These are phyloP conservation scores for Strobilomyces echinocephalus DNA, from an alignment of 768 basidiomycete species.

Conservation along the genomic window DNA sequence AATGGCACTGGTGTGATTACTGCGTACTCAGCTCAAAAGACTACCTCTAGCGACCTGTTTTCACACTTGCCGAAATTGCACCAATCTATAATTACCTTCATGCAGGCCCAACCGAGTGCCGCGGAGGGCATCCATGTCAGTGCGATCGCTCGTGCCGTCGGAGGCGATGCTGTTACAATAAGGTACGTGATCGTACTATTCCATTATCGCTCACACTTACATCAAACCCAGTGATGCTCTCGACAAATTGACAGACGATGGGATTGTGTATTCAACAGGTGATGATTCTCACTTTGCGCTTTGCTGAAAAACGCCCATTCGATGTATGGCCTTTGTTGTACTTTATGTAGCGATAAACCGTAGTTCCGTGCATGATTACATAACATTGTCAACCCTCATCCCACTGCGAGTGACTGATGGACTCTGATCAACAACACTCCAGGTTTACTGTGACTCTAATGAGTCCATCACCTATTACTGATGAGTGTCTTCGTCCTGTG, in stretches of 20 bases:
- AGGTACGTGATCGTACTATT: slow-evolving; percentile 41
- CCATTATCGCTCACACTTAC: not conserved
- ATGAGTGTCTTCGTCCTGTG: slow-evolving; percentile 36
- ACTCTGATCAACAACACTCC: slow-evolving; percentile 1
- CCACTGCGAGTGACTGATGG: not conserved
- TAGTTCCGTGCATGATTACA: not conserved
- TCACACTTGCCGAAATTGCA: slow-evolving; percentile 56
- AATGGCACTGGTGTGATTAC: slow-evolving; percentile 24
- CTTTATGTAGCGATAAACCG: not conserved
- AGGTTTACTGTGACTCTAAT: not conserved
- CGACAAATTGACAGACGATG: slow-evolving; percentile 75
- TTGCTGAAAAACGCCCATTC: slow-evolving; percentile 30
- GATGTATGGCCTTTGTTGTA: not conserved
- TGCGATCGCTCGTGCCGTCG: slow-evolving; percentile 63
- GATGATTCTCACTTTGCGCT: slow-evolving; percentile 77
- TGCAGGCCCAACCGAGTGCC: slow-evolving; percentile 41
- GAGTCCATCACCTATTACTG: not conserved
- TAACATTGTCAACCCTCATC: too few relatives aligned
- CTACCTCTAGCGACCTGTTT: slow-evolving; percentile 40
- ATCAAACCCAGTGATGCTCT: slow-evolving; percentile 53
- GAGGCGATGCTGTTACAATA: slow-evolving; percentile 52
- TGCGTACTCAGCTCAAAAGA: slow-evolving; percentile 41
- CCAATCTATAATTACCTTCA: slow-evolving; percentile 61
- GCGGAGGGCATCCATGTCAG: slow-evolving; percentile 73
- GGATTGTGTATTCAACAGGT: slow-evolving; percentile 72